Conservation (phyloP, 495 filamentous ascomycete species). For the Echria macrotheca region DNA sequence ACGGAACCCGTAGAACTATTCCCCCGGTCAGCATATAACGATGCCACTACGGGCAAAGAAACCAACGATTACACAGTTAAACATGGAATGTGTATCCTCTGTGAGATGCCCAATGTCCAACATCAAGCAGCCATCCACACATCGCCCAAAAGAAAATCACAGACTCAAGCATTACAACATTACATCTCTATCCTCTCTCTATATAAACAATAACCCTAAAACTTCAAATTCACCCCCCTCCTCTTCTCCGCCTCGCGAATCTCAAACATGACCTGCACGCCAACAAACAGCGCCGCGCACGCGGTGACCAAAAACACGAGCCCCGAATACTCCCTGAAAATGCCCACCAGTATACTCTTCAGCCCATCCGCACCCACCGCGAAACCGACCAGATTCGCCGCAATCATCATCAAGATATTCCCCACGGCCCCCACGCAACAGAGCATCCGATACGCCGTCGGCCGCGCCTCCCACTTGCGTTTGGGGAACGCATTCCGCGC, state of each 20-base stretch:
- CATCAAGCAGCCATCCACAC: no score
- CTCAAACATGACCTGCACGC: slow-evolving; percentile 95
- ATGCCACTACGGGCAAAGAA: no score
- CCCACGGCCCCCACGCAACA: slow-evolving; percentile 81
- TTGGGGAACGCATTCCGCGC: slow-evolving; percentile 66
- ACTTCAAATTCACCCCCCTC: slow-evolving; percentile 79
- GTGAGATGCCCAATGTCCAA: no score
- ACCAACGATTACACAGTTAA: no score
- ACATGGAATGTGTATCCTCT: no score
- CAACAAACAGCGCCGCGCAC: slow-evolving; percentile 71
- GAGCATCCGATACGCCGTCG: slow-evolving; percentile 68
- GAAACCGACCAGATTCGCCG: slow-evolving; percentile 91
- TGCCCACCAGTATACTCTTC: slow-evolving; percentile 64
- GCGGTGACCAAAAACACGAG: slow-evolving; percentile 65
- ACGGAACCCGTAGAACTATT: no score
- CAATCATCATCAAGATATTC: slow-evolving; percentile 93
- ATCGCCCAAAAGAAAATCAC: no score
- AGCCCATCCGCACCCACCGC: slow-evolving; percentile 86
- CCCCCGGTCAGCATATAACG: no score
- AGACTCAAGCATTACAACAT: no score
- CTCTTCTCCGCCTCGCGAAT: slow-evolving; percentile 76
- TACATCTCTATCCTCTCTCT: not conserved
- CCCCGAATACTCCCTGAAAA: slow-evolving; percentile 69
- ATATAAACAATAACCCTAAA: not conserved
- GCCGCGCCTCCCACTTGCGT: slow-evolving; percentile 58